Conservation (phyloP, 495 filamentous ascomycete genomes). For the Astrothelium subdiscretum region DNA sequence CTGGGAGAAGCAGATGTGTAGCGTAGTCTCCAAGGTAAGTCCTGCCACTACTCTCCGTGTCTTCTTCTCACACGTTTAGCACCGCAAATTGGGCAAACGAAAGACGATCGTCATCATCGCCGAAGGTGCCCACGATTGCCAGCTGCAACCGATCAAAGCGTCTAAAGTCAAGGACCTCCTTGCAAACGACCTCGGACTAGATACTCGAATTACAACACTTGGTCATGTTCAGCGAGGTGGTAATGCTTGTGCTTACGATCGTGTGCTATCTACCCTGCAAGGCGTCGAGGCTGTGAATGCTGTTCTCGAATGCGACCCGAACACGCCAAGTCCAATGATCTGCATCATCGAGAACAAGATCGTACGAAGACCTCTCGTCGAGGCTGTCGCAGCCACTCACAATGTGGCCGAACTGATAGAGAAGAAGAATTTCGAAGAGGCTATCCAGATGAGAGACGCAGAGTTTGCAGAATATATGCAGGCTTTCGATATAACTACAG, state of each 20-base stretch:
- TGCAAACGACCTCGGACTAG: slow-evolving; percentile 64
- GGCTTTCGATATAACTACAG: slow-evolving; percentile 81
- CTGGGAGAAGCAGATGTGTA: slow-evolving; percentile 86
- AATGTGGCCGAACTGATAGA: slow-evolving; percentile 71
- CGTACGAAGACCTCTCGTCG: slow-evolving; percentile 70
- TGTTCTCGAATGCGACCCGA: slow-evolving; percentile 81
- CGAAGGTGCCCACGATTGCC: slow-evolving; percentile 79
- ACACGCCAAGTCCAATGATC: slow-evolving; percentile 88
- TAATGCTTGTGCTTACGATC: slow-evolving; percentile 82
- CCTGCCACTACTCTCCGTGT: background rate
- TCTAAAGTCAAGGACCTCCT: slow-evolving; percentile 76
- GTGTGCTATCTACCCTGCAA: slow-evolving; percentile 85
- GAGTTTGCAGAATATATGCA: slow-evolving; percentile 92
- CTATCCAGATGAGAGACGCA: slow-evolving; percentile 77
- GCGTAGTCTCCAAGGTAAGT: slow-evolving; percentile 62
- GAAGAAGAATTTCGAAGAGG: slow-evolving; percentile 66
- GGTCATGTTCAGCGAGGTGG: slow-evolving; percentile 96
- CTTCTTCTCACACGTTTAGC: slow-evolving; percentile 47
- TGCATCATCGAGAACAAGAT: slow-evolving; percentile 98
- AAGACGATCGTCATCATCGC: slow-evolving; percentile 98
- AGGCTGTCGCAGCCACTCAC: slow-evolving; percentile 77
- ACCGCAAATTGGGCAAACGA: slow-evolving; percentile 82
- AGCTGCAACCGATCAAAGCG: slow-evolving; percentile 76
- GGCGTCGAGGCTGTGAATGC: slow-evolving; percentile 94
- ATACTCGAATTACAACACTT: slow-evolving; percentile 89